phyloP scores from a whole-genome alignment of 1,139 yeast species.

The Zygoascus sp. region DNA sequence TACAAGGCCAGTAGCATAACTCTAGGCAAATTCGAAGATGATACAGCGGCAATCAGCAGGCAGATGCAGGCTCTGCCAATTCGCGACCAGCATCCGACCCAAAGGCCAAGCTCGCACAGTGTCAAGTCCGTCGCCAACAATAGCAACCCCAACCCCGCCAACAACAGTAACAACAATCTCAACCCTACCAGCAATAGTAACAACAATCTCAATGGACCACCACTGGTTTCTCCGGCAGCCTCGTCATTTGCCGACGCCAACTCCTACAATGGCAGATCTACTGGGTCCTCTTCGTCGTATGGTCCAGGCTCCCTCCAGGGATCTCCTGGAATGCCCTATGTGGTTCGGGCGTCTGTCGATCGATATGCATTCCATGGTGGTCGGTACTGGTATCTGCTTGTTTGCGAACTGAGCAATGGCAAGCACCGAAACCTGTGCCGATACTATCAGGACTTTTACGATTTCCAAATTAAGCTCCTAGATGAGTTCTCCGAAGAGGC shows the following conservation, averaged over 20 bases:
- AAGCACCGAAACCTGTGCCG: constrained; percentile 69
- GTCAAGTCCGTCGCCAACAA: not conserved
- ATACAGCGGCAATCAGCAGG: constrained; percentile 15
- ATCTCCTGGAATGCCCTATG: constrained; percentile 19
- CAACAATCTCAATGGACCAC: too few species aligned
- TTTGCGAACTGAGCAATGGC: constrained; percentile 67
- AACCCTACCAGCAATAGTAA: too few species aligned
- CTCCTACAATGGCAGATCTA: constrained; percentile 2
- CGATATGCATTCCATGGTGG: constrained; percentile 80
- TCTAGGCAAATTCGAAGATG: constrained; percentile 48
- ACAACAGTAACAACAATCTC: too few species aligned
- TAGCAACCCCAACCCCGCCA: too few species aligned
- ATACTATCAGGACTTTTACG: constrained; percentile 93
- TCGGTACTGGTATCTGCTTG: constrained; percentile 81
- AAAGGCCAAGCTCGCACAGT: constrained; percentile 13
- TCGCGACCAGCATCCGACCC: constrained; percentile 14
- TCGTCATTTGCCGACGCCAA: constrained; percentile 7
- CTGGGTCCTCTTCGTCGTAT: constrained; percentile 6
- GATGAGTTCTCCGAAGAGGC: constrained; percentile 91
- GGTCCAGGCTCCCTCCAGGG: constrained; percentile 1
- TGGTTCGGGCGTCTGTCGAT: constrained; percentile 67
- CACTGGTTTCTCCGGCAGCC: not conserved
- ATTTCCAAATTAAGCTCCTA: constrained; percentile 78
- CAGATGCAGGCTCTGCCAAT: constrained; percentile 6
- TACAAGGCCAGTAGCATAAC: constrained; percentile 90